Evolutionary conservation across 2,329 filamentous ascomycete genomes (phyloP), one percentile per base, ranked within the genome.

Genomic region (Hymenoscyphus fructigenus): DNA sequence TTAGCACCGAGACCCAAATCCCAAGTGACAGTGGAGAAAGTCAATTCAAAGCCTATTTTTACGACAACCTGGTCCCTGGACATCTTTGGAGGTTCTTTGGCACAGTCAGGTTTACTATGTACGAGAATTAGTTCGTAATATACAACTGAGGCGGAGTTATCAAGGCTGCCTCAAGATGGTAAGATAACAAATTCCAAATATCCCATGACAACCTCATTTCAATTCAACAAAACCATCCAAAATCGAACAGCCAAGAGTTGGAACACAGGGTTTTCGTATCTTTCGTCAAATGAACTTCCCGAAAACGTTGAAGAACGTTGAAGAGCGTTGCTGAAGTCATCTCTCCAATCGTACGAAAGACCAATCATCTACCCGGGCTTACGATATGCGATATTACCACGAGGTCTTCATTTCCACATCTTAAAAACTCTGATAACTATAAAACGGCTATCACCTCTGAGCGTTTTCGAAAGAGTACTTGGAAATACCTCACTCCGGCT

Each of bases 1-100:
- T 53, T 5, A 53, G 47, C 47, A 26, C 10, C 23, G 20, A 53
- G 47, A 53, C 20, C 20, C 20, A 23, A 38, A 38, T 38, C 36
- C 36, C 34, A 36, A 36, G 34, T 36, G 34, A 36, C 20, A 26
- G 20, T 23, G 20, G 47, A 23, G n/a, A 53, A 53, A 26, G 20
- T 53, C 20, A 23, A 53, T 26, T 17, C 47, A 23, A 53, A 53
- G 20, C n/a, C 47, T 53, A 53, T 53, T 53, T 53, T 53, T 53
- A 53, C 47, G 10, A 26, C 10, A 53, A 53, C 20, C 20, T n/a
- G 47, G 47, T 23, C 20, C 20, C 20, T 10, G 47, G 47, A 53
- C 20, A 10, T 26, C 47, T 53, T 26, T 53, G 47, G 23, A 6
- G 9, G 9, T 5, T n/a, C 17, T 20, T 12, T 14, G 23, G 2